phyloP scores from a whole-genome alignment of 768 basidiomycete genomes.

The Mycena pura region DNA sequence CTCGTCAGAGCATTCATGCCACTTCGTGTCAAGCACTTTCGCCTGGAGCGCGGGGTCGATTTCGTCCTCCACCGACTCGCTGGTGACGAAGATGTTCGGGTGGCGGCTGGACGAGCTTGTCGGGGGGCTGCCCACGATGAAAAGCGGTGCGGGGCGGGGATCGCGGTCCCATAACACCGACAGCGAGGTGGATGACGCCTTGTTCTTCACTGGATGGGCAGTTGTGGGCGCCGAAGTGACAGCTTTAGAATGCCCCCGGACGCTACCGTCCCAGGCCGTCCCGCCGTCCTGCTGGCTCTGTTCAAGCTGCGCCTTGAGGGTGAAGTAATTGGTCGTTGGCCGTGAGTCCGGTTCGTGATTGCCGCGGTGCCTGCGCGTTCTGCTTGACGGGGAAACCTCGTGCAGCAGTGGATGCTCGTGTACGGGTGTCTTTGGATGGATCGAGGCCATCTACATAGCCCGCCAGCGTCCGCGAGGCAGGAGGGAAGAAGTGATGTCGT shows the following conservation, averaged over 20 bases:
- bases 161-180: conserved; percentile 49
- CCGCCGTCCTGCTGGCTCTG: conserved; percentile 36
- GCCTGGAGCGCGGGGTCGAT: conserved; percentile 42
- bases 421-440: conserved; percentile 60
- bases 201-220: conserved; percentile 16
- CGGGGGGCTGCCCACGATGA: conserved; percentile 45
- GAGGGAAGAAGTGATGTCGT: neutral
- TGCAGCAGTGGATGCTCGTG: conserved; percentile 76
- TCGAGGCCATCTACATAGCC: conserved; percentile 38
- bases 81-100: conserved; percentile 20
- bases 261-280: conserved; percentile 2
- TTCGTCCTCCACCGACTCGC: conserved; percentile 44
- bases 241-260: conserved; percentile 48
- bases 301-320: conserved; percentile 68
- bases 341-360: conserved; percentile 39
- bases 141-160: conserved; percentile 40
- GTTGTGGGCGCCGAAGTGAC: conserved; percentile 24
- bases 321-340: conserved; percentile 61
- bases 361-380: conserved; percentile 56
- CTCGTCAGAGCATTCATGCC: conserved; percentile 82
- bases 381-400: conserved; percentile 54
- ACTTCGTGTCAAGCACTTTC: conserved; percentile 68
- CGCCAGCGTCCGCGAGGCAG: conserved; percentile 12
- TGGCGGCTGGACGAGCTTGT: conserved; percentile 5
- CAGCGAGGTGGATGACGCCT: conserved; percentile 44